These are phyloP conservation scores for Priceomyces castillae DNA, from an alignment of 805 yeast species.

Conservation along the genomic window DNA sequence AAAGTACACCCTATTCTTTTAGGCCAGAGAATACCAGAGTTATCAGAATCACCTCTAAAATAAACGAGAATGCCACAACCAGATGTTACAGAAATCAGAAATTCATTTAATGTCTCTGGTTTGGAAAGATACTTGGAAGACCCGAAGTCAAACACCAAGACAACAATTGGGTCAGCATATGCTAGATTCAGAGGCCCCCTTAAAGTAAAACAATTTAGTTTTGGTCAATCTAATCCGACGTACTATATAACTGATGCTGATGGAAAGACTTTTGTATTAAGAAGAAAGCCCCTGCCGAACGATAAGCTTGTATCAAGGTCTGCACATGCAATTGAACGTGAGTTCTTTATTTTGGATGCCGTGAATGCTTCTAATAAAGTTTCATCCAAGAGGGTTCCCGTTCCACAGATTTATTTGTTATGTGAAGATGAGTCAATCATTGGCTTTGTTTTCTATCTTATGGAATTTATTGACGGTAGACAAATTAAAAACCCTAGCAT, in stretches of 20 bases:
- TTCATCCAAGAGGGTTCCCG: constrained; percentile 40
- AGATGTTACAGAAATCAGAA: constrained; percentile 34
- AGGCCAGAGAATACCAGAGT: too few species aligned
- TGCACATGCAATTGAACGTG: constrained; percentile 65
- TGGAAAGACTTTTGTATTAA: constrained; percentile 44
- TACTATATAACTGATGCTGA: constrained; percentile 45
- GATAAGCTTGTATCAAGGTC: constrained; percentile 48
- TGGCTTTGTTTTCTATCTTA: constrained; percentile 57
- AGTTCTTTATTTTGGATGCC: constrained; percentile 48
- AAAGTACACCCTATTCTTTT: too few species aligned
- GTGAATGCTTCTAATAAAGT: constrained; percentile 28
- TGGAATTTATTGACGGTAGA: constrained; percentile 58
- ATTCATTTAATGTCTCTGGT: constrained; percentile 25
- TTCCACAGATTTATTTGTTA: constrained; percentile 50
- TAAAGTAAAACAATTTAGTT: constrained; percentile 49
- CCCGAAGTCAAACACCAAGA: constrained; percentile 11
- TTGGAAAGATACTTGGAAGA: constrained; percentile 22
- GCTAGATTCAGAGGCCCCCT: constrained; percentile 28
- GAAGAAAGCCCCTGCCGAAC: constrained; percentile 56
- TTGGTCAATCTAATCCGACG: constrained; percentile 66
- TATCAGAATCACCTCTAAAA: too few species aligned
- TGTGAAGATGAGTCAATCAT: constrained; percentile 56
- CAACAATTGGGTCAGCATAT: constrained; percentile 23
- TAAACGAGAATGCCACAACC: constrained; percentile 7
- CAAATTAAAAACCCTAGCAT: constrained; percentile 54